Evolutionary conservation across 495 filamentous ascomycete species (phyloP).

Genomic region (Rhizodiscina lignyota): DNA sequence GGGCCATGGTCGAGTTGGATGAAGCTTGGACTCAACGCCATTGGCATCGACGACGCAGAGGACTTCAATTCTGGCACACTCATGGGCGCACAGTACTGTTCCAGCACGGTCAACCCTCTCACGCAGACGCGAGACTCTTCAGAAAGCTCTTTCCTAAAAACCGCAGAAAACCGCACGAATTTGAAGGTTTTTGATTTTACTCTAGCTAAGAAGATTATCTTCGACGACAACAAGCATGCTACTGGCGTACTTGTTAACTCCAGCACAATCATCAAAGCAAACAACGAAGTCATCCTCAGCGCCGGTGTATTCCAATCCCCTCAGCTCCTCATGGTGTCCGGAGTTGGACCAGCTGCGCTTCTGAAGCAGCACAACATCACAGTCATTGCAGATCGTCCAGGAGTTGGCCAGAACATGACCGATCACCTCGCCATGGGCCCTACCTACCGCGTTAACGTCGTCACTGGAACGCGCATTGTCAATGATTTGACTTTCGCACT

Average conservation of each 20-base stretch:
- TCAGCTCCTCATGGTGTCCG: slow-evolving; percentile 11
- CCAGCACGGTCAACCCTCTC: slow-evolving; percentile 12
- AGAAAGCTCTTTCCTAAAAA: slow-evolving; percentile 9
- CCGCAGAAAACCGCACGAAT: slow-evolving; percentile 7
- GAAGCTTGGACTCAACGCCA: slow-evolving; percentile 14
- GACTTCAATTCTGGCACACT: slow-evolving; percentile 29
- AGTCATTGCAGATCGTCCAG: slow-evolving; percentile 25
- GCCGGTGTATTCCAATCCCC: slow-evolving; percentile 20
- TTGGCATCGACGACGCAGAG: slow-evolving; percentile 14
- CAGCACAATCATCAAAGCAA: slow-evolving; percentile 18
- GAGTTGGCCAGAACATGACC: slow-evolving; percentile 36
- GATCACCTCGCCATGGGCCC: slow-evolving; percentile 22
- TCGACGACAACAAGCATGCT: slow-evolving; percentile 17
- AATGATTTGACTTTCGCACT: slow-evolving; percentile 10
- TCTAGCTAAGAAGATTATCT: slow-evolving; percentile 22
- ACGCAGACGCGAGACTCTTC: slow-evolving; percentile 12
- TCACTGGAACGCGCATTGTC: slow-evolving; percentile 19
- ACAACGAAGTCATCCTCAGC: slow-evolving; percentile 20
- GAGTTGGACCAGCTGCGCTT: slow-evolving; percentile 8
- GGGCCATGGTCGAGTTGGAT: slow-evolving; percentile 18
- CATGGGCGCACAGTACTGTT: slow-evolving; percentile 23
- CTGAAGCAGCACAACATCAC: slow-evolving; percentile 12
- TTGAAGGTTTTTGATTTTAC: slow-evolving; percentile 18
- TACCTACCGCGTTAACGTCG: slow-evolving; percentile 6
- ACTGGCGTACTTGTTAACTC: slow-evolving; percentile 20